Conservation (phyloP, 192 early-diverging fungal genomes). For the Diversispora eburnea region DNA sequence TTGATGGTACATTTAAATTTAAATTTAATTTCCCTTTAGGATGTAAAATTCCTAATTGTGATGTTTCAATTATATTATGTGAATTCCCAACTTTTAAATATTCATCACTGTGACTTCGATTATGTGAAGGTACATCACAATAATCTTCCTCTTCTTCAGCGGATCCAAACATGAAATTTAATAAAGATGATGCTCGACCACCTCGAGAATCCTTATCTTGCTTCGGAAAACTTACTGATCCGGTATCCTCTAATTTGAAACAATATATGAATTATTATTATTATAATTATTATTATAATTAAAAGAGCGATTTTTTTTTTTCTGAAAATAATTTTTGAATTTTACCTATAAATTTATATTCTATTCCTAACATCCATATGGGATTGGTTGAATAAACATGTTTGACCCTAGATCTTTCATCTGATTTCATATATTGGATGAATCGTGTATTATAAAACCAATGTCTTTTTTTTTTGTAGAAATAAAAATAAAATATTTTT, state of each 20-base stretch:
- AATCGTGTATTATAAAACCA: conserved; percentile 44
- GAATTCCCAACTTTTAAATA: not conserved
- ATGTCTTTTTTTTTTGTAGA: conserved; percentile 28
- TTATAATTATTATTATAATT: too few species aligned
- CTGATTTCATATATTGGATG: conserved; percentile 39
- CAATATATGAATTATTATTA: too few species aligned
- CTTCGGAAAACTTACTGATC: conserved; percentile 14
- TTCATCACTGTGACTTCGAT: conserved; percentile 2
- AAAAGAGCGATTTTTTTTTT: too few species aligned
- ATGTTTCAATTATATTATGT: not conserved
- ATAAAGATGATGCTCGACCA: conserved; percentile 16
- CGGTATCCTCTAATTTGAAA: conserved; percentile 19
- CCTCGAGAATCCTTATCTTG: conserved; percentile 5
- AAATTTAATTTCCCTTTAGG: not conserved
- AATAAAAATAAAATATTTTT: not conserved
- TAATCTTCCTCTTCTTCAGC: conserved; percentile 26
- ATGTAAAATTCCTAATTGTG: not conserved
- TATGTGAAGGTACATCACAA: conserved; percentile 5
- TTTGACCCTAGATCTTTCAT: conserved; percentile 37
- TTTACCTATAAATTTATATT: conserved; percentile 34
- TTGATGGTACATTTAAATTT: not conserved
- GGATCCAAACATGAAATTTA: conserved; percentile 22
- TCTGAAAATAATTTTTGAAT: not conserved
- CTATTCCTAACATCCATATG: conserved; percentile 43
- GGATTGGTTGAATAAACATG: conserved; percentile 31